Conservation (phyloP, 306 rosid genomes). For the Arachis stenosperma region DNA sequence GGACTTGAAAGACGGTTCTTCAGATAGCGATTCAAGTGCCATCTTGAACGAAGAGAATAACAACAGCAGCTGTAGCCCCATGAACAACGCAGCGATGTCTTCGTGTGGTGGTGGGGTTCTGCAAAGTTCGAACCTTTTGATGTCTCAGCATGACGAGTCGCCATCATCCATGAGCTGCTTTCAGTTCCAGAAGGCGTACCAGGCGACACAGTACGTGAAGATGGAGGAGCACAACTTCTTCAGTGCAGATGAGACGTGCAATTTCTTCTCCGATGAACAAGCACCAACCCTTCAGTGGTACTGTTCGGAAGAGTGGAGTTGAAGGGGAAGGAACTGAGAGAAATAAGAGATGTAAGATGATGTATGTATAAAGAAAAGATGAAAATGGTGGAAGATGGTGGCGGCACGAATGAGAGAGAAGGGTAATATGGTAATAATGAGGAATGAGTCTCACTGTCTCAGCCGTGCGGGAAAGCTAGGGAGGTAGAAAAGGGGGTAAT, state of each 20-base stretch:
- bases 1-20: conserved; percentile 82
- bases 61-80: conserved; percentile 47
- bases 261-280: conserved; percentile 91
- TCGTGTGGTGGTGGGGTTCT: conserved; percentile 48
- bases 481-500: neutral
- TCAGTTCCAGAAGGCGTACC: conserved; percentile 64
- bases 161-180: conserved; percentile 58
- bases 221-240: conserved; percentile 94
- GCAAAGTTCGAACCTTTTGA: conserved; percentile 48
- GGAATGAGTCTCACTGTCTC: neutral
- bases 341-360: neutral
- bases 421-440: neutral
- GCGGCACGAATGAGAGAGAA: conserved; percentile 8
- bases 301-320: conserved; percentile 72
- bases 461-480: conserved; percentile 40
- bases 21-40: conserved; percentile 93
- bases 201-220: conserved; percentile 73
- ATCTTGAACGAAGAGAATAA: conserved; percentile 71
- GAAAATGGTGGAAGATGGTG: conserved; percentile 49
- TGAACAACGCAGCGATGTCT: conserved; percentile 50
- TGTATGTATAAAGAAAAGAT: neutral
- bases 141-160: conserved; percentile 39
- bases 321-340: neutral
- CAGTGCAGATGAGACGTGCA: conserved; percentile 75
- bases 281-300: conserved; percentile 91